Conservation (phyloP, 1,284 basidiomycete genomes). For the Moniliella sp. region DNA sequence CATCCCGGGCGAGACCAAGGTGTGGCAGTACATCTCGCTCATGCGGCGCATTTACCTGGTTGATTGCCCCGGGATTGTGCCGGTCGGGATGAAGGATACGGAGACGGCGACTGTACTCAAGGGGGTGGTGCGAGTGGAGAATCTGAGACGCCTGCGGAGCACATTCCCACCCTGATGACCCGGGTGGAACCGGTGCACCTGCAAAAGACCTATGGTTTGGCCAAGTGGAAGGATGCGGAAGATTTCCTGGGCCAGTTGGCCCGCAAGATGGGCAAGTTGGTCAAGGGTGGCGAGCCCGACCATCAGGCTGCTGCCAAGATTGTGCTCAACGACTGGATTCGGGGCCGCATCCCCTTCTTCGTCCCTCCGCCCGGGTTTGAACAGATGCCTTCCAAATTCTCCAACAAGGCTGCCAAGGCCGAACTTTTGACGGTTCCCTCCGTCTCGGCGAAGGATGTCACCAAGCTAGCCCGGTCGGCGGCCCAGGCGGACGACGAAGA, state of each 20-base stretch:
- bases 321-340: conserved; percentile 85
- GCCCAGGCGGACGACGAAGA: conserved; percentile 13
- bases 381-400: conserved; percentile 42
- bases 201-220: conserved; percentile 53
- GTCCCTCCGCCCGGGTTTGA: conserved; percentile 46
- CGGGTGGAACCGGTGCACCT: conserved; percentile 83
- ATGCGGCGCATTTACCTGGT: conserved; percentile 93
- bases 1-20: conserved; percentile 93
- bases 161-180: conserved; percentile 65
- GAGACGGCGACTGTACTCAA: conserved; percentile 85
- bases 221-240: conserved; percentile 43
- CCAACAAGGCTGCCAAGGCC: conserved; percentile 41
- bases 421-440: conserved; percentile 40
- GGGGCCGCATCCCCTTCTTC: conserved; percentile 78
- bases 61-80: conserved; percentile 95
- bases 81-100: conserved; percentile 67
- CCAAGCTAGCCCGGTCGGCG: conserved; percentile 27
- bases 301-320: conserved; percentile 80
- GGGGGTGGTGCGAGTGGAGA: conserved; percentile 88
- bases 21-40: conserved; percentile 97
- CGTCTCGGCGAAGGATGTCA: conserved; percentile 36
- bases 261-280: conserved; percentile 66
- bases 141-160: conserved; percentile 80
- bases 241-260: conserved; percentile 66
- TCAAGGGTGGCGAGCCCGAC: conserved; percentile 87